These are phyloP conservation scores for Paxillus rubicundulus DNA, from an alignment of 768 basidiomycete genomes.

Conservation along the genomic window DNA sequence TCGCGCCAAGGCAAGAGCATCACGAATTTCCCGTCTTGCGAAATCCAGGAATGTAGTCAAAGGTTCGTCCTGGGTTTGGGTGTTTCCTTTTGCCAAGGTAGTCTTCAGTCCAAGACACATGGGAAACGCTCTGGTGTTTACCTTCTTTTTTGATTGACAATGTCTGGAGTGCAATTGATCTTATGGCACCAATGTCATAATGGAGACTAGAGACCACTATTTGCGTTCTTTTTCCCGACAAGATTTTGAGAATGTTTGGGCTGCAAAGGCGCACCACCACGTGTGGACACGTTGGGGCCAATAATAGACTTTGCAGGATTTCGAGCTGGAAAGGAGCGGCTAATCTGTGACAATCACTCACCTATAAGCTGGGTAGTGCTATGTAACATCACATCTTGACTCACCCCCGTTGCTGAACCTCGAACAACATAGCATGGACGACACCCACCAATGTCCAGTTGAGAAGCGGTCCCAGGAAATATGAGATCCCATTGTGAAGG, in stretches of 20 bases:
- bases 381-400: constrained; percentile 8
- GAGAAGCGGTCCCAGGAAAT: constrained; percentile 69
- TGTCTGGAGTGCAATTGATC: constrained; percentile 38
- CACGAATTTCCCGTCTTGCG: constrained; percentile 54
- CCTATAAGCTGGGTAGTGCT: background rate
- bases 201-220: constrained; percentile 28
- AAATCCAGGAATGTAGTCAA: constrained; percentile 42
- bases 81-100: constrained; percentile 13
- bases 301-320: constrained; percentile 63
- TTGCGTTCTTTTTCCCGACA: constrained; percentile 39
- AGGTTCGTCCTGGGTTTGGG: constrained; percentile 16
- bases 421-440: constrained; percentile 57
- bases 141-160: constrained; percentile 38
- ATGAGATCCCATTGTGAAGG: constrained; percentile 72
- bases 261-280: constrained; percentile 66
- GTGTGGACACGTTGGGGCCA: constrained; percentile 61
- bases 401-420: constrained; percentile 58
- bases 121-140: constrained; percentile 18
- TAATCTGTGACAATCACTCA: constrained; percentile 38
- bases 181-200: constrained; percentile 39
- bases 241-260: constrained; percentile 47
- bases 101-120: background rate
- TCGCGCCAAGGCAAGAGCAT: constrained; percentile 54
- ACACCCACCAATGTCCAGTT: constrained; percentile 81
- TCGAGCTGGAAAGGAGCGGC: constrained; percentile 52